A percentile compares a stretch with the other conserved stretches of the same genome.
Evolutionary conservation across 306 rosid species (phyloP).

Genomic region (Quercus glauca): DNA sequence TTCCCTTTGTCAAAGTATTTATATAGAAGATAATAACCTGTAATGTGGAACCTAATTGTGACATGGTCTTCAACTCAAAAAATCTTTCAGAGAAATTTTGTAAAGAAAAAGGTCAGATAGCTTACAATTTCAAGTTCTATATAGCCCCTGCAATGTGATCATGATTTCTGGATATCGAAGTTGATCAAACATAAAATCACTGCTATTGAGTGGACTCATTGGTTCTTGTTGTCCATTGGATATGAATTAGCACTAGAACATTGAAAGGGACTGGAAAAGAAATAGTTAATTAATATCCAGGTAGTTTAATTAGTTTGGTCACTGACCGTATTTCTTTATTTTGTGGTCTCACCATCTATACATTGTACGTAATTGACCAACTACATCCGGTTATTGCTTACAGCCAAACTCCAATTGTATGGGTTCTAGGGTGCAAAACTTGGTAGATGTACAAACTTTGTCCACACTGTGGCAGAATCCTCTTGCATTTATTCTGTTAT

Average conservation of each 20-base stretch:
- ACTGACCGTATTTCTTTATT: neutral
- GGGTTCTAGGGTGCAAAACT: neutral
- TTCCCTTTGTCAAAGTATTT: constrained; percentile 86
- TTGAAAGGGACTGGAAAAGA: neutral
- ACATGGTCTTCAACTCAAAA: constrained; percentile 3
- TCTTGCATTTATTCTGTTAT: neutral
- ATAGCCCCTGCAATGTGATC: neutral
- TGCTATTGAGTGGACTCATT: constrained; percentile 7
- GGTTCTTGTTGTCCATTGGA: constrained; percentile 1
- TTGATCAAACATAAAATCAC: constrained; percentile 11
- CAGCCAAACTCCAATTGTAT: neutral
- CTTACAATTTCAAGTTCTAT: neutral
- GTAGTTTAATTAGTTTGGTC: neutral
- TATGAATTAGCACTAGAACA: neutral
- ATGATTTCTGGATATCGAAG: neutral
- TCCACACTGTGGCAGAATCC: neutral
- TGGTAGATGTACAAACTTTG: neutral
- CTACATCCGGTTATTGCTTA: neutral
- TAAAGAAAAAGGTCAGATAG: neutral
- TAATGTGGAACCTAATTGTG: constrained; percentile 16
- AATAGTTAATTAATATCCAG: neutral
- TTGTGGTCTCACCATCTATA: neutral
- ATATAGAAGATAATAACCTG: constrained; percentile 52
- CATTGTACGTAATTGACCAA: neutral
- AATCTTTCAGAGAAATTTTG: constrained; percentile 4